These are phyloP conservation scores for Microascus cirrosus DNA, from an alignment of 2,329 filamentous ascomycete species.

Conservation along the genomic window DNA sequence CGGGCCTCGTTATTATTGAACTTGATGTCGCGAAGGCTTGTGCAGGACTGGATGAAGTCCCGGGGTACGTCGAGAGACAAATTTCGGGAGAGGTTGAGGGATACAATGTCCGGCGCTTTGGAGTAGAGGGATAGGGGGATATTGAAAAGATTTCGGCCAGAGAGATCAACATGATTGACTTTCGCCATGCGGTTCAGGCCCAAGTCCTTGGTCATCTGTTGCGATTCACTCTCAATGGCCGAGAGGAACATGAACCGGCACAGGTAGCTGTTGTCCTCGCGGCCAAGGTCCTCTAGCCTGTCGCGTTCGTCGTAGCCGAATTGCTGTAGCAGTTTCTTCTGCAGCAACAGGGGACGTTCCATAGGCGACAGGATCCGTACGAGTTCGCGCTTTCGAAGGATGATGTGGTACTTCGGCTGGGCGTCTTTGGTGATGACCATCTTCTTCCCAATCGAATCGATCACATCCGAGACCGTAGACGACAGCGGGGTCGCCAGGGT, in stretches of 20 bases:
- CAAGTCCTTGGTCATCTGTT: constrained; percentile 59
- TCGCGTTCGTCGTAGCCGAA: constrained; percentile 83
- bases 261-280: constrained; percentile 95
- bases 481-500: constrained; percentile 79
- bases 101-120: constrained; percentile 85
- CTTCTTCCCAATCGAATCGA: constrained; percentile 87
- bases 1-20: constrained; percentile 90
- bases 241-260: constrained; percentile 94
- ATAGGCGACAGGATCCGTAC: constrained; percentile 66
- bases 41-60: constrained; percentile 92
- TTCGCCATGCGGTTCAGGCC: constrained; percentile 76
- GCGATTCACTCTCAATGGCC: constrained; percentile 68
- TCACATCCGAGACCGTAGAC: constrained; percentile 75
- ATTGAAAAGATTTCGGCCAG: constrained; percentile 80
- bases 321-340: constrained; percentile 83
- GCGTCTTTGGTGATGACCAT: constrained; percentile 76
- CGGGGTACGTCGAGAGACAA: constrained; percentile 85
- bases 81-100: constrained; percentile 86
- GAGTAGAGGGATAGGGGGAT: constrained; percentile 93
- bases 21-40: constrained; percentile 86
- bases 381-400: constrained; percentile 86
- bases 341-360: constrained; percentile 80
- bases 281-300: constrained; percentile 81
- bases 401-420: constrained; percentile 88
- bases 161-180: constrained; percentile 87